Conservation (phyloP, 345 rosid genomes). For the Citrus trifoliata region DNA sequence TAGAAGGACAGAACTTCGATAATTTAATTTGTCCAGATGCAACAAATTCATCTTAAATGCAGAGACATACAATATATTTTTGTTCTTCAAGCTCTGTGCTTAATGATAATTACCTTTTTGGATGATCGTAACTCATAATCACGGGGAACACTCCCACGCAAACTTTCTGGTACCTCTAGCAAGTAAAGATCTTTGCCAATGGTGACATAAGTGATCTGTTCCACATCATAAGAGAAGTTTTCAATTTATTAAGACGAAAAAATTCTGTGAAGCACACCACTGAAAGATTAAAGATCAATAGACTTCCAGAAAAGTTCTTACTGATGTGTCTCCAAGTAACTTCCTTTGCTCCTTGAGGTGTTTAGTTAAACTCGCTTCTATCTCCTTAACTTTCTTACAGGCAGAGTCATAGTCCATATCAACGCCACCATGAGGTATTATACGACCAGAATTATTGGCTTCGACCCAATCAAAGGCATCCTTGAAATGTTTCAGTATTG, state of each 20-base stretch:
- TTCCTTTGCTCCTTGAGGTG: slow-evolving; percentile 86
- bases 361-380: slow-evolving; percentile 60
- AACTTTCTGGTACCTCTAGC: slow-evolving; percentile 82
- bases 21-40: too few species aligned
- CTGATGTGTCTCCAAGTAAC: slow-evolving; percentile 77
- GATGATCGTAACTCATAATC: slow-evolving; percentile 94
- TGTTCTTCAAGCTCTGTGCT: not conserved
- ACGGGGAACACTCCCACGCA: slow-evolving; percentile 67
- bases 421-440: slow-evolving; percentile 83
- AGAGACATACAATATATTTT: not conserved
- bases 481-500: slow-evolving; percentile 72
- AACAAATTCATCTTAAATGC: not conserved
- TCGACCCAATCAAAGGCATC: slow-evolving; percentile 95
- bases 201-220: slow-evolving; percentile 82
- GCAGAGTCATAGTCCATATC: slow-evolving; percentile 81
- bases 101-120: slow-evolving; percentile 58
- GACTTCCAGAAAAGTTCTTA: slow-evolving; percentile 31
- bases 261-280: slow-evolving; percentile 4
- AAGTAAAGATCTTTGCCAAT: slow-evolving; percentile 88
- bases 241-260: slow-evolving; percentile 20
- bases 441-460: slow-evolving; percentile 81
- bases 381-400: slow-evolving; percentile 48
- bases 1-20: not conserved
- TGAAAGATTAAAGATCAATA: slow-evolving; percentile 10
- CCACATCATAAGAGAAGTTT: slow-evolving; percentile 16